Percentiles rank a stretch among this genome's conserved stretches.
Evolutionary conservation across 208 protist genomes (phyloP).

Genomic region (Crithidia bombi): DNA sequence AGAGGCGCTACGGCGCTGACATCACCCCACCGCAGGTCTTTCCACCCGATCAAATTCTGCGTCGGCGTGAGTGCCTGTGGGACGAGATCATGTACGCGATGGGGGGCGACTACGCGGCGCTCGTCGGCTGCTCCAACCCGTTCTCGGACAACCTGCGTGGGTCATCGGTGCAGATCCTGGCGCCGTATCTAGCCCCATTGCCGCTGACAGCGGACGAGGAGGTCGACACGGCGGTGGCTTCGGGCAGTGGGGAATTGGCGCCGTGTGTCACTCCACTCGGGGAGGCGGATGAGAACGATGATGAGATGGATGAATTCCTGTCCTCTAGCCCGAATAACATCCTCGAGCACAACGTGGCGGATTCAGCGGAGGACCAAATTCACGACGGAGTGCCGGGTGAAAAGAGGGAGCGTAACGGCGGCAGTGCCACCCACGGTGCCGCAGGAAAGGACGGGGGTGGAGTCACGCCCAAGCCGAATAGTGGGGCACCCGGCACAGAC

Average conservation of each 20-base stretch:
- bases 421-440: not conserved
- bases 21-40: constrained; percentile 74
- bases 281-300: constrained; percentile 13
- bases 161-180: constrained; percentile 53
- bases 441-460: not conserved
- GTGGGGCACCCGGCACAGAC: no score
- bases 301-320: not conserved
- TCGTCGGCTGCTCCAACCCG: constrained; percentile 82
- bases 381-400: constrained; percentile 9
- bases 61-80: constrained; percentile 82
- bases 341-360: constrained; percentile 10
- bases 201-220: constrained; percentile 20
- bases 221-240: constrained; percentile 7
- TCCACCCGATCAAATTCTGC: constrained; percentile 73
- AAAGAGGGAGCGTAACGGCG: not conserved
- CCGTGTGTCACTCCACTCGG: constrained; percentile 13
- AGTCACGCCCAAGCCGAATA: no score
- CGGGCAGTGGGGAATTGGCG: constrained; percentile 1
- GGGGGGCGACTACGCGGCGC: constrained; percentile 71
- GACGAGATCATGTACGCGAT: constrained; percentile 87
- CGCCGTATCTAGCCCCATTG: constrained; percentile 30
- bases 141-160: constrained; percentile 55
- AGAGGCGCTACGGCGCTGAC: constrained; percentile 64
- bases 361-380: not conserved
- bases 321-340: not conserved